Base-by-base conservation (phyloP, 768 basidiomycete genomes). In the Amanita fuliginea region DNA sequence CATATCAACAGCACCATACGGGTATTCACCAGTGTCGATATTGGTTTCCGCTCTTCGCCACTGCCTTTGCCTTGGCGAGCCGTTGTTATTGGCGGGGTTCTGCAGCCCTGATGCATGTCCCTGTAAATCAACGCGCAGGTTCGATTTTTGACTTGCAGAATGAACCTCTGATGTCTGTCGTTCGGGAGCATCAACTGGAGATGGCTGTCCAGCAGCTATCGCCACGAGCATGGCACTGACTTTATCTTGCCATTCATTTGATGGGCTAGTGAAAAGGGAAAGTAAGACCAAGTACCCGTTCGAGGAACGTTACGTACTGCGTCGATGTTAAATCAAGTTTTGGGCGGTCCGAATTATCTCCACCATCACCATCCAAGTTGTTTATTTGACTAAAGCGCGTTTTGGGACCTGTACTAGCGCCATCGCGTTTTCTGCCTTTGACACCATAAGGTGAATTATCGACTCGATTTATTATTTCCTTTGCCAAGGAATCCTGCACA, bases 241-340 rank as follows among this genome's bases (percentile, higher is more conserved):
- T 40, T 70, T 69, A 57, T 86, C 85, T 62, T 90, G 88, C 87
- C 87, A 90, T 64, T 90, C 86, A 54, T 80, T 81, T 19, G 85
- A 83, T 14, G 86, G 86, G 55, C 85, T 88, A 51, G 32, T 48
- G n/a, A 40, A 16, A n/a, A 53, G 37, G 26, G 32, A 51, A 51
- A 26, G 26, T 26, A 8, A 10, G 11, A 11, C n/a, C 37, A n/a
- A 39, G 5, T 24, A 18, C 21, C 28, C 35, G 22, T 28, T 8
- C 3, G 9, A 35, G 24, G 18, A 46, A 9, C 21, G 35, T 37
- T 26, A 69, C 81, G 53, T 60, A 84, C 84, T 86, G 84, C 1
- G 77, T 80, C 10, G 81, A 73, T 5, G 76, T 71, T 21, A 80
- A 57, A 53, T 80, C 75, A 10, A 71, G 22, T 28, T 57, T 59